Conservation (phyloP, 805 yeast genomes). For the Metschnikowia gelsemii region DNA sequence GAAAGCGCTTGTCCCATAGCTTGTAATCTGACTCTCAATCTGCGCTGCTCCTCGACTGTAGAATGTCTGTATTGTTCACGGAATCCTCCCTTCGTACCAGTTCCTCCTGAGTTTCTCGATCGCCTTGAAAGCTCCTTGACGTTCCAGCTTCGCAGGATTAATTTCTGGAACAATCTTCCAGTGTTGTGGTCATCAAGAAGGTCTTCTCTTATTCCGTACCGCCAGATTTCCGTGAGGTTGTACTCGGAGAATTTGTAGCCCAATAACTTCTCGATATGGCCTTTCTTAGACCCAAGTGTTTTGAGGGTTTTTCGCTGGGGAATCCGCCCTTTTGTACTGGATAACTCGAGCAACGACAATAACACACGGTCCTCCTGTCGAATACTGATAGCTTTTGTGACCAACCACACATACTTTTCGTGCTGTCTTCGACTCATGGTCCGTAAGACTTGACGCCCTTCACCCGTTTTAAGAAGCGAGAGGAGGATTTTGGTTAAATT, state of each 20-base stretch:
- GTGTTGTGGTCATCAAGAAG: slow-evolving; percentile 12
- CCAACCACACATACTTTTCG: neutral
- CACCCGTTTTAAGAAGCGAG: slow-evolving; percentile 1
- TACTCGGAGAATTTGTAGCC: slow-evolving; percentile 11
- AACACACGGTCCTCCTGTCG: neutral
- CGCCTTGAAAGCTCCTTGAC: slow-evolving; percentile 7
- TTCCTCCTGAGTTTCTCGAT: neutral
- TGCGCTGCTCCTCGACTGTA: slow-evolving; percentile 21
- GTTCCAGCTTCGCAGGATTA: slow-evolving; percentile 17
- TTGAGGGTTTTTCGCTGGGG: slow-evolving; percentile 3
- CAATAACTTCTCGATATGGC: slow-evolving; percentile 1
- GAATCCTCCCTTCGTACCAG: slow-evolving; percentile 14
- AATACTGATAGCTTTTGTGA: neutral
- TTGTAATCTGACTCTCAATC: slow-evolving; percentile 28
- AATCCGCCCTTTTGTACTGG: slow-evolving; percentile 5
- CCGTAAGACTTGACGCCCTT: slow-evolving; percentile 7
- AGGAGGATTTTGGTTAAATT: neutral
- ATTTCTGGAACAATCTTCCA: slow-evolving; percentile 14
- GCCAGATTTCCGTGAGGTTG: slow-evolving; percentile 17
- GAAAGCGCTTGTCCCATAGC: slow-evolving; percentile 33
- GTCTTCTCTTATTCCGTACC: slow-evolving; percentile 15
- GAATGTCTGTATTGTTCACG: slow-evolving; percentile 18
- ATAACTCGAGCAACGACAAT: slow-evolving; percentile 8
- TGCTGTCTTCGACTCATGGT: slow-evolving; percentile 7
- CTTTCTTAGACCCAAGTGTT: neutral